phyloP scores from a whole-genome alignment of 352 stramenopile species.

The Plasmopara viticola region DNA sequence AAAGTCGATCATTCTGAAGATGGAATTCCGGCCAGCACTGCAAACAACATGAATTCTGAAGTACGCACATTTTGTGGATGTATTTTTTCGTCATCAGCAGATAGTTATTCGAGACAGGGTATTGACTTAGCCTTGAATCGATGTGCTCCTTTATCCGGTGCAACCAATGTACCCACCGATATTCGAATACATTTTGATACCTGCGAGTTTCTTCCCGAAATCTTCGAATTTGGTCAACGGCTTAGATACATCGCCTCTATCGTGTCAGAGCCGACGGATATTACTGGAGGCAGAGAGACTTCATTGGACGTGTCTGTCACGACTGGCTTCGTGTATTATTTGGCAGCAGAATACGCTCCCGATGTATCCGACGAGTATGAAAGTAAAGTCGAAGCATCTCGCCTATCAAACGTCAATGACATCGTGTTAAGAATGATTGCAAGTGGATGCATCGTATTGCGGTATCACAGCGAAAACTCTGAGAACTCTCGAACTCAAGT shows the following conservation, averaged over 20 bases:
- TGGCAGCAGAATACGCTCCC: slow-evolving; percentile 42
- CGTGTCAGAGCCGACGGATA: slow-evolving; percentile 31
- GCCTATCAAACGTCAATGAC: slow-evolving; percentile 1
- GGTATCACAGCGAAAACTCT: slow-evolving; percentile 39
- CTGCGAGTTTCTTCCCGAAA: slow-evolving; percentile 44
- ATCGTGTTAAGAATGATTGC: slow-evolving; percentile 44
- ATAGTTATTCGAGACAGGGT: slow-evolving; percentile 14
- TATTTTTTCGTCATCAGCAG: slow-evolving; percentile 12
- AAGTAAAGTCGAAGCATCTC: slow-evolving; percentile 3
- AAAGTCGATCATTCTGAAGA: slow-evolving; percentile 35
- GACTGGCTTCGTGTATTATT: slow-evolving; percentile 50
- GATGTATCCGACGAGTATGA: slow-evolving; percentile 12
- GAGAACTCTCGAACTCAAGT: slow-evolving; percentile 45
- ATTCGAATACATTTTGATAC: slow-evolving; percentile 56
- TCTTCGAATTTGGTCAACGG: slow-evolving; percentile 42
- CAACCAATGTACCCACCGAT: slow-evolving; percentile 23
- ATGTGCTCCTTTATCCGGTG: slow-evolving; percentile 12
- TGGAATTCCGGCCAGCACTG: slow-evolving; percentile 1
- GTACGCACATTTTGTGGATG: slow-evolving; percentile 14
- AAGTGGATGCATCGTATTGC: slow-evolving; percentile 51
- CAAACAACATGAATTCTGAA: slow-evolving; percentile 12
- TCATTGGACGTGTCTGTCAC: slow-evolving; percentile 54
- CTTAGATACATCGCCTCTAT: slow-evolving; percentile 41
- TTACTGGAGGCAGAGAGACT: slow-evolving; percentile 19
- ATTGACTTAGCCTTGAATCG: slow-evolving; percentile 51